Evolutionary conservation across 805 yeast genomes (phyloP), one percentile per base, ranked within the genome.

Genomic region (Ogataea degrootiae): DNA sequence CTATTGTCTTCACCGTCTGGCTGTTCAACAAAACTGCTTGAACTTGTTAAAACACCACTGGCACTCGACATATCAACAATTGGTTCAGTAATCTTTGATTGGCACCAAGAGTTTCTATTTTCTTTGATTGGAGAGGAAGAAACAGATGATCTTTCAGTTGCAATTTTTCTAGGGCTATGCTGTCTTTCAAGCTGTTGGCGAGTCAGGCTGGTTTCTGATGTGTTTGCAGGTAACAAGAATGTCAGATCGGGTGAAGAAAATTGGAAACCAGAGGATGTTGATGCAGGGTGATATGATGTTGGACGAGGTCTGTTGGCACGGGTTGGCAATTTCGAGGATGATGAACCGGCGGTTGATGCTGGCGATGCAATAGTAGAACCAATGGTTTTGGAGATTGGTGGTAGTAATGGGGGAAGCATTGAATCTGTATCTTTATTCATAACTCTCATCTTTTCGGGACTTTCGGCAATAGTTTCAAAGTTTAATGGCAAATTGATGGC

Each of bases 261-360:
- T 43, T 54, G 61, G 39, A 43, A 60, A 29, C 48, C 52, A 3
- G 65, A 47, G 37, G 62, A 51, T 48, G 71, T 54, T 29, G 79
- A 71, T 2, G 83, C 75, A 16, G 96, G 95, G 60, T 87, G 91
- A 59, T 84, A 87, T 9, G 94, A 85, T 0, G 92, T 86, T 38
- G 96, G 95, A 62, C 96, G 77, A 48, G 89, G 91, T 59, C 79
- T 83, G 62, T 80, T 76, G 11, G 73, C 59, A 44, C 73, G 71
- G 29, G 59, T 36, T 6, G 61, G 55, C 11, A 57, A 55, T 41
- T 59, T 57, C 6, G 58, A 51, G 6, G 53, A 29, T 29, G 39
- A 22, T 12, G 53, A 43, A 14, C 44, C 42, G 5, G 59, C 42
- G 34, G 74, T 77, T 8, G 78, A 76, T 44, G 74, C 65, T 57